phyloP scores from a whole-genome alignment of 108 stramenopile species.

The Nitzschia inconspicua region DNA sequence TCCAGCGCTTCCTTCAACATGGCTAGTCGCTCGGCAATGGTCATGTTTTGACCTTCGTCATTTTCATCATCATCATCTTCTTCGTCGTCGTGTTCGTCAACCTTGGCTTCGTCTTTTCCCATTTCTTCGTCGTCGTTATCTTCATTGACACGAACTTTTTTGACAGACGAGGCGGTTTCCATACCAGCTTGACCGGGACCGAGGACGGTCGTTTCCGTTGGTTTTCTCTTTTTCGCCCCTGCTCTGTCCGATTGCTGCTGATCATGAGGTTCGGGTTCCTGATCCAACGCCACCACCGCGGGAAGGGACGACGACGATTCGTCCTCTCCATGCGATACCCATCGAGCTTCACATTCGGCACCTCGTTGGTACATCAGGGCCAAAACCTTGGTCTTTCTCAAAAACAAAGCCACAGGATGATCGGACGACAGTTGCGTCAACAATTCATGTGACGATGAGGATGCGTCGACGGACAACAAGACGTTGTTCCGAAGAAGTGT shows the following conservation, averaged over 20 bases:
- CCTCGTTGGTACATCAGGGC: constrained; percentile 19
- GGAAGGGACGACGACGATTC: neutral
- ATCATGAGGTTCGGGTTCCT: neutral
- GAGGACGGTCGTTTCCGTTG: constrained; percentile 21
- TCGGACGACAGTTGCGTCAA: constrained; percentile 9
- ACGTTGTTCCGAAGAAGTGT: constrained; percentile 9
- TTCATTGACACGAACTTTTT: constrained; percentile 16
- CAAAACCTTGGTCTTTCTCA: constrained; percentile 9
- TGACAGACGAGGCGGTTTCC: constrained; percentile 20
- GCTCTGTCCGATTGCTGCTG: neutral
- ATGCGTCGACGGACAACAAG: constrained; percentile 8
- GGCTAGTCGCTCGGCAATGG: constrained; percentile 50
- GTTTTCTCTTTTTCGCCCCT: constrained; percentile 10
- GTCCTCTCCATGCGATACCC: constrained; percentile 15
- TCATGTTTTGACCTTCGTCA: constrained; percentile 20
- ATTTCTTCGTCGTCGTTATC: constrained; percentile 6
- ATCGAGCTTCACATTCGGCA: constrained; percentile 7
- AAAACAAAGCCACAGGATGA: constrained; percentile 17
- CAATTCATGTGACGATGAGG: constrained; percentile 6
- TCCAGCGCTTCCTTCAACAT: constrained; percentile 30
- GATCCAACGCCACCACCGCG: constrained; percentile 2
- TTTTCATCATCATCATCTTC: constrained; percentile 31
- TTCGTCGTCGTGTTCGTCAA: constrained; percentile 26
- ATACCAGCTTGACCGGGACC: constrained; percentile 60
- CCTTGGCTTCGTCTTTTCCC: constrained; percentile 12